phyloP scores from a whole-genome alignment of 768 basidiomycete species.

The Agaricus sinodeliciosus region DNA sequence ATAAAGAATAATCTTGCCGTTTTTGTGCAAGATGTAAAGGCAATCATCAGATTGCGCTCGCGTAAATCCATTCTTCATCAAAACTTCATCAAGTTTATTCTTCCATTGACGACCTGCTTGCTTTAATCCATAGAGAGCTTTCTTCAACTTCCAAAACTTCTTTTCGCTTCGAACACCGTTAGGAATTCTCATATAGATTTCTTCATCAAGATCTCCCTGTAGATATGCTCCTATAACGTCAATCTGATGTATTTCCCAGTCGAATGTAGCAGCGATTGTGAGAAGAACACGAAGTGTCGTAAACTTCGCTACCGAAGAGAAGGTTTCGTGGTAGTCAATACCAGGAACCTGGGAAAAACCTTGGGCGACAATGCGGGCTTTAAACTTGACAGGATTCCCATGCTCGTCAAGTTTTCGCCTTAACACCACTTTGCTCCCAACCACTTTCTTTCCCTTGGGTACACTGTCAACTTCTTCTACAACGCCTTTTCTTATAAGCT shows the following conservation, averaged over 20 bases:
- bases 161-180: conserved; percentile 11
- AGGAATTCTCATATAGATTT: conserved; percentile 21
- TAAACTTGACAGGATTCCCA: conserved; percentile 15
- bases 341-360: conserved; percentile 24
- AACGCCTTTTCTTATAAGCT: conserved; percentile 8
- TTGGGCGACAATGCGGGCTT: conserved; percentile 19
- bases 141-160: not conserved
- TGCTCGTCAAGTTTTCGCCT: conserved; percentile 16
- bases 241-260: conserved; percentile 12
- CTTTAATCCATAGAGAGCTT: conserved; percentile 27
- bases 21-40: not conserved
- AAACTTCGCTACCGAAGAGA: conserved; percentile 19
- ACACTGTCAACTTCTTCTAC: conserved; percentile 2
- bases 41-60: too few relatives aligned
- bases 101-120: conserved; percentile 26
- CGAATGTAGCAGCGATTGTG: not conserved
- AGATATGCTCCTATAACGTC: conserved; percentile 21
- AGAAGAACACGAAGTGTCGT: conserved; percentile 16
- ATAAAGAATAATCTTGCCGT: conserved; percentile 21
- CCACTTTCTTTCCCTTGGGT: conserved; percentile 13
- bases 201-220: conserved; percentile 19
- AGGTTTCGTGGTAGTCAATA: conserved; percentile 26
- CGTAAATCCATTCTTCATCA: conserved; percentile 11
- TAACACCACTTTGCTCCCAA: conserved; percentile 17
- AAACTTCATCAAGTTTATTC: conserved; percentile 12